Evolutionary conservation across 495 filamentous ascomycete species (phyloP), one percentile per base, ranked within the genome.

Genomic region (Trichoderma erinaceum): DNA sequence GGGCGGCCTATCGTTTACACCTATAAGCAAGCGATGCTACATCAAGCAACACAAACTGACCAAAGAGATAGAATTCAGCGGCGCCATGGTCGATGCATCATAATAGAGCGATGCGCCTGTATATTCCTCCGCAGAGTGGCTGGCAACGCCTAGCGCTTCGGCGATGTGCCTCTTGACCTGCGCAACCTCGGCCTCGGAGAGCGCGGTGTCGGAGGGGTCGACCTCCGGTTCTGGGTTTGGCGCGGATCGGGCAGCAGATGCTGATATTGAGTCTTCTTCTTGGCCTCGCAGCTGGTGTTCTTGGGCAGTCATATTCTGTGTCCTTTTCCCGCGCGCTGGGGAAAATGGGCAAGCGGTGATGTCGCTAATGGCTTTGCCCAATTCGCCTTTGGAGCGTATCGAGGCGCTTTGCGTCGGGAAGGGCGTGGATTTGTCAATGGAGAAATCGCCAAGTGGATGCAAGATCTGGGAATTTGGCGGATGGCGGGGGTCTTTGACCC

Each of bases 1-100:
- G 83, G 70, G 92, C 92, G 77, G 87, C 85, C 90, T 93, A 76
- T 68, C 63, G 67, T 50, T 68, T 66, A 23, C 18, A 25, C 4
- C 10, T 38, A 18, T 46, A 48, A 21, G 41, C 27, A n/a, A 66
- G 11, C 16, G 32, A 46, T 44, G 18, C 52, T 68, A 35, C 23
- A 56, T 4, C 1, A 52, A 23, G 8, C 3, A 65, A 69, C 64
- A 38, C 10, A 64, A 69, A 85, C 81, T 75, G 72, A 87, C 87
- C 73, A 79, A 78, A 67, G 87, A 86, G 21, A 81, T 77, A 70
- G 82, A 75, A 64, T 83, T 86, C 27, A 89, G 75, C 68, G 83
- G 79, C 38, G 85, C 79, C 85, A 88, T 88, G 61, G 75, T 80
- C 63, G 78, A 77, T 67, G 77, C 76, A 78, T 85, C 79, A 78